Base-by-base conservation (phyloP, 2,329 filamentous ascomycete genomes). In the Trichocomaceae sp. region DNA sequence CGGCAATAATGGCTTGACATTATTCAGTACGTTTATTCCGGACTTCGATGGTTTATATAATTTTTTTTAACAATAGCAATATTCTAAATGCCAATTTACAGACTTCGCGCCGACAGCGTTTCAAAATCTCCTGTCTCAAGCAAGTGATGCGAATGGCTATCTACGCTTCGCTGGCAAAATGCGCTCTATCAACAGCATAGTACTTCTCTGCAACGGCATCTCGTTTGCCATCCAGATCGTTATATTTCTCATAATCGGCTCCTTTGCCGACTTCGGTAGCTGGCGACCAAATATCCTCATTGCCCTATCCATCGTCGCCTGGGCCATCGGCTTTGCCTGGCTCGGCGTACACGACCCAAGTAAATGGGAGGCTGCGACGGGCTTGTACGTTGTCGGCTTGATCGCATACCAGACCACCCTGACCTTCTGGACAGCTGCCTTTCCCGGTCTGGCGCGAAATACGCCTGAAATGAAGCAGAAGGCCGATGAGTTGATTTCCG, bases 361-460 rank as follows among this genome's bases (percentile, higher is more conserved):
- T 2, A 74, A 83, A 63, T 88, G 85, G 85, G 74, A 79, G 47
- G 70, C 77, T 8, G 85, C 74, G 0, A 76, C 81, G 0, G 84
- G 78, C 0, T 66, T 88, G 15, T 87, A 87, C 64, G 83, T 87
- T 54, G 78, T 86, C 15, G 84, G 83, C 31, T 58, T 86, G 42
- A 83, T 87, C 58, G 79, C 79, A 1, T 87, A 86, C 61, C 83
- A 86, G 67, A 79, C 84, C 2, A 84, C 82, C 0, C 71, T 86
- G 48, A 86, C 84, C 0, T 87, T 86, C 65, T 87, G 83, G 82
- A 85, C 83, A 0, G 83, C 84, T 0, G 83, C 84, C 0, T 83
- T 83, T 55, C 80, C 81, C 3, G 75, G 79, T 0, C 68, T 84
- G 7, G 79, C 81, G 4, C 68, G 80, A 6, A 82, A 83, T 59